Evolutionary conservation across 2,329 filamentous ascomycete genomes (phyloP).

Genomic region (Whalleya microplaca): DNA sequence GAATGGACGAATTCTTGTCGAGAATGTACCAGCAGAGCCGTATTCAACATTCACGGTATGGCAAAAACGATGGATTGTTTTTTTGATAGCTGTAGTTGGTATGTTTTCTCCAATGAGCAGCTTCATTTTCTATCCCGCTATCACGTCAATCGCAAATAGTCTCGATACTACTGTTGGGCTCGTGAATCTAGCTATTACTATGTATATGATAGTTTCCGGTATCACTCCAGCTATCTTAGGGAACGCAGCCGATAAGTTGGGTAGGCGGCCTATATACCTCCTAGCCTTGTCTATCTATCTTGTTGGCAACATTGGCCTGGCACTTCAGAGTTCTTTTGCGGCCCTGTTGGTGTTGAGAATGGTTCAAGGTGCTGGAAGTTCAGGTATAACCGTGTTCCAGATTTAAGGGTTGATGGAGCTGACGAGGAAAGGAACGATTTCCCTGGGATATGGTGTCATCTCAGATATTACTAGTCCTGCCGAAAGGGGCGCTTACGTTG

Average conservation of each 20-base stretch:
- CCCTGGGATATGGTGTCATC: conserved; percentile 52
- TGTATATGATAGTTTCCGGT: conserved; percentile 47
- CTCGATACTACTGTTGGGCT: conserved; percentile 22
- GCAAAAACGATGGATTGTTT: conserved; percentile 27
- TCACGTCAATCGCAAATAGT: conserved; percentile 17
- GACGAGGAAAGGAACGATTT: conserved; percentile 18
- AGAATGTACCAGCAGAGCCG: background rate
- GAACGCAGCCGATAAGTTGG: conserved; percentile 43
- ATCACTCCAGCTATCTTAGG: conserved; percentile 46
- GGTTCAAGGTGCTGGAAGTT: conserved; percentile 45
- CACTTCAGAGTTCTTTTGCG: conserved; percentile 45
- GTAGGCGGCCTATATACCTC: conserved; percentile 44
- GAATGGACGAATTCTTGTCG: background rate
- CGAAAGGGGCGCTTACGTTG: conserved; percentile 57
- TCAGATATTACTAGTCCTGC: conserved; percentile 53
- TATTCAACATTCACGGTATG: conserved; percentile 16
- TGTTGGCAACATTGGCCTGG: conserved; percentile 47
- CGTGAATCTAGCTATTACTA: conserved; percentile 22
- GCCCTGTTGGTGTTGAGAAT: conserved; percentile 53
- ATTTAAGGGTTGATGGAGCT: background rate
- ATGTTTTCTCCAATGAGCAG: conserved; percentile 28
- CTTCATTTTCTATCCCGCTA: conserved; percentile 30
- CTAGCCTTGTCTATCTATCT: conserved; percentile 42
- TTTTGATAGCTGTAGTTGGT: conserved; percentile 24
- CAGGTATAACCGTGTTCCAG: conserved; percentile 2